Base-by-base conservation (phyloP, 306 rosid genomes). In the Fagus crenata region DNA sequence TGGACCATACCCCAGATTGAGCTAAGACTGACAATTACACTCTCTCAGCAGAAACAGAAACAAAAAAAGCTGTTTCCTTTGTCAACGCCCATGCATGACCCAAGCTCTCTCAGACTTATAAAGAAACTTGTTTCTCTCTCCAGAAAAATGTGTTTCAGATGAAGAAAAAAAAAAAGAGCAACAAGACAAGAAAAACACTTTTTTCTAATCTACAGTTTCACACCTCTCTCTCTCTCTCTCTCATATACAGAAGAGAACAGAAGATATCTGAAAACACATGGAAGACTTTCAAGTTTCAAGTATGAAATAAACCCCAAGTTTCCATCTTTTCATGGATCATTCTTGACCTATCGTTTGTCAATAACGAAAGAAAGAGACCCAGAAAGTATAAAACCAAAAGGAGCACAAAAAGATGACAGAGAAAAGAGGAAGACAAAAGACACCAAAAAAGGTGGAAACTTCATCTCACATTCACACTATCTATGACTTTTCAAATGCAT, bases 11-110 rank as follows among this genome's bases (percentile, higher is more conserved):
- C 78, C 75, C 67, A 80, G 54, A 78, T 73, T 72, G 41, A 86
- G 83, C 63, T 13, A 84, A 69, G 58, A 56, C 84, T 36, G 79
- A 80, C 71, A 82, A 78, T 69, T 72, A 67, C 84, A 83, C 74
- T 75, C 82, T 70, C 75, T 79, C 81, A 84, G 75, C 67, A 69
- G 72, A 61, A 78, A 80, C 83, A 83, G 81, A 68, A 77, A 81
- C 67, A 60, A 75, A 43, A 79, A 86, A 84, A 77, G 73, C 2
- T 35, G 75, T 39, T 84, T 11, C 82, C 33, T 84, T 22, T 77
- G 96, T 93, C 98, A 89, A 90, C 85, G 81, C 80, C 81, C 87
- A 82, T 85, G 97, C 90, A 87, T 77, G 85, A 63, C 53, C 63
- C 78, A 75, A 56, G 60, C 78, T 11, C 68, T 22, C 42, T 18